Evolutionary conservation across 805 yeast species (phyloP).

Genomic region (Saccharomycopsis sp.): DNA sequence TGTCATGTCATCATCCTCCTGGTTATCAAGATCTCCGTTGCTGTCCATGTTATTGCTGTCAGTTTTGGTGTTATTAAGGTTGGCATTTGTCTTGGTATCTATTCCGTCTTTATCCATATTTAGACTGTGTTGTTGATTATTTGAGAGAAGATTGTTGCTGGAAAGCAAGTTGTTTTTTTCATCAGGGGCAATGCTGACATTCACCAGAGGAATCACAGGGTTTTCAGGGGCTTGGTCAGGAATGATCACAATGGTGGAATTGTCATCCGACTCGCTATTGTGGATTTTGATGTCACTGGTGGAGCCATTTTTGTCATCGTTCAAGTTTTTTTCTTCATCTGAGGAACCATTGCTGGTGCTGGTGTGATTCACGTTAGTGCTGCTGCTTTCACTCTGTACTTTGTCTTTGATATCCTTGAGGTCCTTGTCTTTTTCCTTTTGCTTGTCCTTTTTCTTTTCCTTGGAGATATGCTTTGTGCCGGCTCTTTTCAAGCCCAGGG

Average conservation of each 20-base stretch:
- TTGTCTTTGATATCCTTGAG: too few relatives aligned
- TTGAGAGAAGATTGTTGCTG: constrained; percentile 12
- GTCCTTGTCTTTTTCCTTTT: neutral
- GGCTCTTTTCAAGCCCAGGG: constrained; percentile 16
- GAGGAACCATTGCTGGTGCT: neutral
- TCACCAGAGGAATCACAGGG: constrained; percentile 8
- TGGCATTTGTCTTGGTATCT: neutral
- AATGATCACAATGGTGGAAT: neutral
- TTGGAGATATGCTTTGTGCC: constrained; percentile 20
- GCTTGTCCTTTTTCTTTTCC: constrained; percentile 15
- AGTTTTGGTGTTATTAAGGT: neutral
- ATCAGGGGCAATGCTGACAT: neutral
- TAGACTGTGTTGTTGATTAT: constrained; percentile 1
- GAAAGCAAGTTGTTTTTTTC: constrained; percentile 9
- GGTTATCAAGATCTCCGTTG: constrained; percentile 2
- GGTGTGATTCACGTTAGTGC: too few relatives aligned
- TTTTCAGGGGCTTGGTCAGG: neutral
- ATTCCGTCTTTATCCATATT: neutral
- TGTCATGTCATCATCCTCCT: constrained; percentile 18
- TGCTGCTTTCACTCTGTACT: too few relatives aligned
- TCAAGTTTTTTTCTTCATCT: neutral
- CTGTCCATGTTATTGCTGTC: neutral
- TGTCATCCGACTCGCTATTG: neutral
- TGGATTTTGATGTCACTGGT: neutral
- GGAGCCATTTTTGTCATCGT: neutral